A percentile compares a stretch with the other conserved stretches of the same genome.
Evolutionary conservation across 148 eudicot genomes (phyloP).

Genomic region (Rhododendron vialii): DNA sequence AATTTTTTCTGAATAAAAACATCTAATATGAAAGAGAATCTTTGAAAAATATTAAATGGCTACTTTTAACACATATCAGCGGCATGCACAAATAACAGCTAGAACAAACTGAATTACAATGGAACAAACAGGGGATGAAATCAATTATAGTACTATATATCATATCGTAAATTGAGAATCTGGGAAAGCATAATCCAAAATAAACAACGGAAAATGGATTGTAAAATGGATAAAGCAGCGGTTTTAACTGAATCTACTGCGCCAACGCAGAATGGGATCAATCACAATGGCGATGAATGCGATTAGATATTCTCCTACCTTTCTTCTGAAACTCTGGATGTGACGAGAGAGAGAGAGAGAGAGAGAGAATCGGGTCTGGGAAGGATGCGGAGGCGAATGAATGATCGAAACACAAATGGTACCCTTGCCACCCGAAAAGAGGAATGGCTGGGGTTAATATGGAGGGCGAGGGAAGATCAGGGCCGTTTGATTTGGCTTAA

Average conservation of each 20-base stretch:
- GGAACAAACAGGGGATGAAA: background rate
- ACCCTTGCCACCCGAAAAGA: background rate
- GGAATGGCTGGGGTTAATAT: constrained; percentile 7
- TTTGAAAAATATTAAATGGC: background rate
- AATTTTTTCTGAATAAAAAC: background rate
- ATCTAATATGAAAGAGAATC: background rate
- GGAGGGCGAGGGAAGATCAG: constrained; percentile 4
- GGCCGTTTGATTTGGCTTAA: constrained; percentile 35
- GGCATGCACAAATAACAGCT: background rate
- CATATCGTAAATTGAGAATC: background rate
- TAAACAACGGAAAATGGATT: background rate
- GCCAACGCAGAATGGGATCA: background rate
- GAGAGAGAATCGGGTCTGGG: background rate
- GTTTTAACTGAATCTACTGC: background rate
- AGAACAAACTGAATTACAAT: background rate
- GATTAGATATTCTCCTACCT: background rate
- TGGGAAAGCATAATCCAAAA: background rate
- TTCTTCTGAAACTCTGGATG: background rate
- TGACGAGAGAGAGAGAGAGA: constrained; percentile 3
- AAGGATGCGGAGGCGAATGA: background rate
- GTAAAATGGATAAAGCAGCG: background rate
- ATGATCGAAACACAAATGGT: background rate
- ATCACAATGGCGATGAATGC: background rate
- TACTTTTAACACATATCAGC: background rate
- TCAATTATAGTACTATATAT: background rate